Evolutionary conservation across 306 rosid species (phyloP).

Genomic region (Fragaria vesca): DNA sequence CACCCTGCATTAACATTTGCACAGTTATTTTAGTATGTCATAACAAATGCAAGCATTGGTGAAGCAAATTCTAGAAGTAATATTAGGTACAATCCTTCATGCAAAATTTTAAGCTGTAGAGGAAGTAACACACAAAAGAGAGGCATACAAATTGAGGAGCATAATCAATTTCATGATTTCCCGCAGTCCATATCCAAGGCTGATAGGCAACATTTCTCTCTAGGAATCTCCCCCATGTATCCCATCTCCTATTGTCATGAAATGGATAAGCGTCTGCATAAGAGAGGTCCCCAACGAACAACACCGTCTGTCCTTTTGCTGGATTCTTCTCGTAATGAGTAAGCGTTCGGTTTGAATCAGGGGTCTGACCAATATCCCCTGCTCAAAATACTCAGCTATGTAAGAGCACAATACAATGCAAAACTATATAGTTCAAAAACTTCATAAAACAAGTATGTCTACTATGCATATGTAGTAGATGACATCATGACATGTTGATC

Average conservation of each 20-base stretch:
- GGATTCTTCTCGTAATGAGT: slow-evolving; percentile 59
- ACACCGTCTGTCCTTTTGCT: slow-evolving; percentile 42
- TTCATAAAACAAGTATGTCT: background rate
- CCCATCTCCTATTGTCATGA: slow-evolving; percentile 73
- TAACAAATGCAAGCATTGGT: background rate
- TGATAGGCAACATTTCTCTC: slow-evolving; percentile 77
- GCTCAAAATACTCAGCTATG: slow-evolving; percentile 23
- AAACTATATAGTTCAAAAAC: background rate
- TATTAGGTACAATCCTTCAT: background rate
- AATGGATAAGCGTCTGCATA: slow-evolving; percentile 67
- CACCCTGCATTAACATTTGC: slow-evolving; percentile 51
- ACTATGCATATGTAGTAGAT: background rate
- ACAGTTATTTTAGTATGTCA: background rate
- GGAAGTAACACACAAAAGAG: background rate
- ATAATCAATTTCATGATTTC: slow-evolving; percentile 56
- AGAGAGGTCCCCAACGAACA: slow-evolving; percentile 64
- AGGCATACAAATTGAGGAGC: slow-evolving; percentile 38
- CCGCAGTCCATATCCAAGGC: slow-evolving; percentile 71
- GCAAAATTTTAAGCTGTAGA: background rate
- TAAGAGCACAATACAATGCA: slow-evolving; percentile 1
- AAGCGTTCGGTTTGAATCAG: slow-evolving; percentile 57
- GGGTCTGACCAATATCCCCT: slow-evolving; percentile 83
- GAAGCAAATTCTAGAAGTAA: background rate
- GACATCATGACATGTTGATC: background rate
- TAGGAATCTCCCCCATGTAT: slow-evolving; percentile 71